Evolutionary conservation across 495 filamentous ascomycete species (phyloP), one percentile per base, ranked within the genome.

Genomic region (Ascobolus immersus): DNA sequence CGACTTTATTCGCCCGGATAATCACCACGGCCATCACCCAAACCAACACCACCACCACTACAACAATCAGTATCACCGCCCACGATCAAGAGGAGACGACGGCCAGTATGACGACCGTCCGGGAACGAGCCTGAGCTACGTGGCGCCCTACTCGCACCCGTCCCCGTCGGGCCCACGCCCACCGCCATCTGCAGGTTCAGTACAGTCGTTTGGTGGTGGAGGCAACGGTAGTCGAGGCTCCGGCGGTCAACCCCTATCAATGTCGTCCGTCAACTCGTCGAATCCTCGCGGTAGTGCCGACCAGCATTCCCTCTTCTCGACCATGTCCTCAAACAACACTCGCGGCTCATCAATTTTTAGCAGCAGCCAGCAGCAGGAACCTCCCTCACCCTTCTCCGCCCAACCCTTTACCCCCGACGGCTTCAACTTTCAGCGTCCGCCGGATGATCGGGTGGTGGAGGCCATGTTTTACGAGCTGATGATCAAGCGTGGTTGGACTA

Each of bases 401-500:
- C 49, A 49, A 1, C 51, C 54, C 5, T 55, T 64, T 34, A 44
- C 57, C 37, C 52, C 64, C 39, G 60, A 61, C 13, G 44, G 56
- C 4, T 64, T 59, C 2, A 60, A 62, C 40, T 37, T 55, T 24
- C 51, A 59, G 35, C 59, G 69, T 25, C 86, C 86, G 7, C 59
- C 68, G 27, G 81, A 92, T 51, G 84, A 92, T 45, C 64, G 67
- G 32, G 52, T 84, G 5, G 74, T 92, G n/a, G 86, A 96, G 52
- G 66, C 76, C 46, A 73, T 90, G 53, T 96, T 94, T 43, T 57
- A 81, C 40, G 74, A 75, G 21, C 57, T 96, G 43, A 96, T 96
- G 89, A 71, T 86, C 43, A 94, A 96, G 53, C 71, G 86, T 48
- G 86, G 82, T 36, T 94, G 79, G 74, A 80, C 89, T 53, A 81